Conservation (phyloP, 129 eudicot species). For the Silybum marianum region DNA sequence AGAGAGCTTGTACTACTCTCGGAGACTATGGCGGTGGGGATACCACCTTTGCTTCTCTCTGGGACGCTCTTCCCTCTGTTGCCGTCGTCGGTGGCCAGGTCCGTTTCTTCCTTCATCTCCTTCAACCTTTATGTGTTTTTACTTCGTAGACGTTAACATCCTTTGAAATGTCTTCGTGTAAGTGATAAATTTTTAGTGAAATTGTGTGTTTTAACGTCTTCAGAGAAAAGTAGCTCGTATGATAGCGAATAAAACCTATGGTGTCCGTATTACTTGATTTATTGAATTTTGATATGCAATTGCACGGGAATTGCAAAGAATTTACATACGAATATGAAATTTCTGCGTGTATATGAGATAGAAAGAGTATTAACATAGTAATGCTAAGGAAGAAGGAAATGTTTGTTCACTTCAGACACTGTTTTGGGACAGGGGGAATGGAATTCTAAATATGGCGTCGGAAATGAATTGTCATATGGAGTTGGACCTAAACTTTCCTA, state of each 20-base stretch:
- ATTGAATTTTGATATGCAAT: neutral
- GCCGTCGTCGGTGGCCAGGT: constrained; percentile 87
- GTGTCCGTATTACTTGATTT: neutral
- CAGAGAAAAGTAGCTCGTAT: neutral
- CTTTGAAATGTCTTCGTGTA: neutral
- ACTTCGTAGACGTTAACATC: neutral
- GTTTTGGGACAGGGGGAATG: neutral
- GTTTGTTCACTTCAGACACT: neutral
- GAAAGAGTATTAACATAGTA: neutral
- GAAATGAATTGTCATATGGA: neutral
- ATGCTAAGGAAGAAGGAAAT: neutral
- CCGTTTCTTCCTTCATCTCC: neutral
- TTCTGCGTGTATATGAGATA: neutral
- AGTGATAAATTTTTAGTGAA: neutral
- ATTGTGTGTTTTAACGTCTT: neutral
- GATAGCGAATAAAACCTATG: neutral
- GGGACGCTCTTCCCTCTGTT: constrained; percentile 80
- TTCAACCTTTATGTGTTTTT: neutral
- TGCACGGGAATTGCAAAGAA: neutral
- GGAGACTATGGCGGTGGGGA: constrained; percentile 65
- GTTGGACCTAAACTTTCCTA: neutral
- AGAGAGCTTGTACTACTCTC: constrained; percentile 61
- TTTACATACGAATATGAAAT: neutral
- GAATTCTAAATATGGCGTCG: no score
- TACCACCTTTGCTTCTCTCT: constrained; percentile 57